phyloP scores from a whole-genome alignment of 306 rosid genomes.

The Vigna trinervia region DNA sequence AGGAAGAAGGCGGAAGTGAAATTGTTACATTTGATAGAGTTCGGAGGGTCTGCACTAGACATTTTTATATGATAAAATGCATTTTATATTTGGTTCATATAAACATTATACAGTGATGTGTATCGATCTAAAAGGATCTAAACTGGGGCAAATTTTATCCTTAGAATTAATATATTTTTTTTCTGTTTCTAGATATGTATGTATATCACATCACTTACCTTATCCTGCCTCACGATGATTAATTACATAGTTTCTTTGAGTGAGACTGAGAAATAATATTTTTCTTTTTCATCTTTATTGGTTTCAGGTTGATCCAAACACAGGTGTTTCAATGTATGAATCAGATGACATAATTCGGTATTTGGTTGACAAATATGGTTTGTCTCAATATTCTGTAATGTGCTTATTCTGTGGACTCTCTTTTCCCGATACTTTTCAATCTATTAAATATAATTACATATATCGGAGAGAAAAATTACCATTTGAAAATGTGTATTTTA shows the following conservation, averaged over 20 bases:
- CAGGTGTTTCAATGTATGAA: conserved; percentile 92
- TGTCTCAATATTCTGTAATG: conserved; percentile 24
- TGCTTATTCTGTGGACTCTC: neutral
- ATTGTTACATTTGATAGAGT: conserved; percentile 1
- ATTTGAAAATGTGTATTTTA: conserved; percentile 14
- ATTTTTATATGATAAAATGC: conserved; percentile 15
- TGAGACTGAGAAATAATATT: conserved; percentile 34
- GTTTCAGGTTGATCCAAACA: conserved; percentile 92
- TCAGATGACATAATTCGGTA: conserved; percentile 93
- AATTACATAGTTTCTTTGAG: conserved; percentile 3
- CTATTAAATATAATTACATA: conserved; percentile 6
- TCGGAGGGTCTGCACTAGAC: neutral
- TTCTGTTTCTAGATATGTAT: neutral
- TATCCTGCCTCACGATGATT: conserved; percentile 27
- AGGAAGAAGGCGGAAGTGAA: conserved; percentile 30
- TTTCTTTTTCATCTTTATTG: conserved; percentile 36
- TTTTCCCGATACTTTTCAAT: conserved; percentile 28
- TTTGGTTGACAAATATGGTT: conserved; percentile 85
- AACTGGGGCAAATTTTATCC: conserved; percentile 9
- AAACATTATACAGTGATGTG: conserved; percentile 1
- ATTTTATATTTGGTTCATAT: conserved; percentile 1
- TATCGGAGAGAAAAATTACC: neutral
- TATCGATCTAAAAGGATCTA: conserved; percentile 1
- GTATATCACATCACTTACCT: conserved; percentile 15
- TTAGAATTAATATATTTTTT: neutral